Percentiles rank a stretch among this genome's conserved stretches.
Conservation (phyloP, 768 basidiomycete species). For the Auriscalpium orientale region DNA sequence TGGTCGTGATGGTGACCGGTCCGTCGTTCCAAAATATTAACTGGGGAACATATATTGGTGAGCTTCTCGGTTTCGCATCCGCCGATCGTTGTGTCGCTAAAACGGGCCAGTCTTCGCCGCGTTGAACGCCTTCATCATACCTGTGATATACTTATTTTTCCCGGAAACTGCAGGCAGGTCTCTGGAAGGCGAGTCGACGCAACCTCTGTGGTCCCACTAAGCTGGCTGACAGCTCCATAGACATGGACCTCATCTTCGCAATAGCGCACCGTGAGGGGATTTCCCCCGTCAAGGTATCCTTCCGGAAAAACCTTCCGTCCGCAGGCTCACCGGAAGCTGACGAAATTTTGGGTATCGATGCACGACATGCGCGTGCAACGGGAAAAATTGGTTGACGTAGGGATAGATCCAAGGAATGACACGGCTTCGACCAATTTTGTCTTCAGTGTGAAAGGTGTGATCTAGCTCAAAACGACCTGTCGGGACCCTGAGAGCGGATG, state of each 20-base stretch:
- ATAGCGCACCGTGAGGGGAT: constrained; percentile 27
- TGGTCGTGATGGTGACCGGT: constrained; percentile 55
- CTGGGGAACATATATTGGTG: constrained; percentile 55
- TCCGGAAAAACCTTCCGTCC: constrained; percentile 25
- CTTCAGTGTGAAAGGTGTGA: no score
- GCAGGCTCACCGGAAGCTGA: constrained; percentile 30
- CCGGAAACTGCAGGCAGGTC: constrained; percentile 55
- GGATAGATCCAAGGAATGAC: no score
- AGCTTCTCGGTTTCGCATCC: no score
- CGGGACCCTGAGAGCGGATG: no score
- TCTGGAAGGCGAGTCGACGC: constrained; percentile 38
- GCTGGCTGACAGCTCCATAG: constrained; percentile 7
- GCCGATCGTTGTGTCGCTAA: no score
- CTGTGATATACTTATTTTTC: constrained; percentile 53
- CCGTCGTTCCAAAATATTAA: constrained; percentile 51
- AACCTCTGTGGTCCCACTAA: not conserved
- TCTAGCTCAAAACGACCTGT: no score
- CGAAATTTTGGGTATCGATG: constrained; percentile 23
- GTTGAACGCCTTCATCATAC: constrained; percentile 49
- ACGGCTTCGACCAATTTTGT: no score
- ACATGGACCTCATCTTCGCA: constrained; percentile 30
- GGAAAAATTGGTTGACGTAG: no score
- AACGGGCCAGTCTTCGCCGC: constrained; percentile 41
- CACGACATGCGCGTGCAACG: no score
- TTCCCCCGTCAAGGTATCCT: constrained; percentile 26